Base-by-base conservation (phyloP, 140 eudicot genomes). In the Cichorium intybus region DNA sequence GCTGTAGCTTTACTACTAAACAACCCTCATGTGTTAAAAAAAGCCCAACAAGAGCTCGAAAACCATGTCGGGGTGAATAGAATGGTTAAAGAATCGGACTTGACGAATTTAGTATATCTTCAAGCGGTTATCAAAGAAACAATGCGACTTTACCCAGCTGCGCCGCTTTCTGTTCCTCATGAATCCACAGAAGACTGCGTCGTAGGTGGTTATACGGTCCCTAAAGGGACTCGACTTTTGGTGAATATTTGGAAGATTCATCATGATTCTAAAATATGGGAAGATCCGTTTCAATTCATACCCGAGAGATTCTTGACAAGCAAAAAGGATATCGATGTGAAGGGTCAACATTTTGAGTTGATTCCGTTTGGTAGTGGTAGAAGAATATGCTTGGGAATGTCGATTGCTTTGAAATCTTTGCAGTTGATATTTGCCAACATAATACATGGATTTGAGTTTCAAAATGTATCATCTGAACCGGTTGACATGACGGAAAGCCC, bases 161-260 rank as follows among this genome's bases (percentile, higher is more conserved):
- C 17, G 28, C 65, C 64, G 3, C 71, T 72, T 24, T 10, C n/a
- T 14, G 10, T 35, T 34, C 65, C 65, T 28, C 71, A 54, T 6
- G 71, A 52, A 34, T 51, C 62, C 11, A 60, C 45, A 2, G 65
- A 51, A 46, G 77, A 62, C 43, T 72, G 77, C 31, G 7, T 23
- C 5, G 59, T 73, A 6, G 61, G 60, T 5, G 78, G 72, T 6
- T 73, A 73, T 61, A 11, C 55, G 2, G 16, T 73, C 55, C 78
- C 78, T 16, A 55, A 54, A 56, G 78, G 78, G 29, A 73, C 78
- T 11, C 70, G 45, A 6, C 56, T 73, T 14, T 46, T 64, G 28
- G 68, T 73, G 23, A 73, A 64, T 21, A n/a, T 73, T 10, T 73
- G 72, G 67, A 73, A 73, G 52, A 56, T 73, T 46, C 79, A 65